Evolutionary conservation across 805 yeast genomes (phyloP), one percentile per base, ranked within the genome.

Genomic region (Zygosaccharomyces kombuchaensis): DNA sequence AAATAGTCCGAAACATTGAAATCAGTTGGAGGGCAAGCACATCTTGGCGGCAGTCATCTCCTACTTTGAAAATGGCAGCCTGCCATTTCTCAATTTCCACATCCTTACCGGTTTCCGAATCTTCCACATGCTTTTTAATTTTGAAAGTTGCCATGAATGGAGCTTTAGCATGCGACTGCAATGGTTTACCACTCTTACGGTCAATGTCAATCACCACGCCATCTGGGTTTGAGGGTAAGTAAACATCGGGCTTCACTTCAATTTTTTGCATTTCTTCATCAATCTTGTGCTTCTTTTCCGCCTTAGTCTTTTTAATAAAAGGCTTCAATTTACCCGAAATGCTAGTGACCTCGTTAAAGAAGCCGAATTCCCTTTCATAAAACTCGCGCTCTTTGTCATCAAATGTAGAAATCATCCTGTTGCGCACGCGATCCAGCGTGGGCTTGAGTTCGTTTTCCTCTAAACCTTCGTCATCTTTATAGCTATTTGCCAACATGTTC

Each of bases 31-130:
- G 71, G 0, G 96, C 97, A 54, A 93, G 75, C 40, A 93, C 91
- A 68, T 93, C 99, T 67, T 93, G 99, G 56, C 99, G 78, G 71
- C 98, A 91, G 68, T 93, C 99, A 69, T 93, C 99, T 50, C 99
- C 99, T 45, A 93, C 99, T 67, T 93, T 93, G 77, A 93, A 93
- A 64, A 93, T 95, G 10, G 99, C 99, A 60, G 95, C 82, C 61
- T 89, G 89, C 95, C 95, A 85, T 53, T 74, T 78, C 41, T 86
- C 91, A 40, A 78, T 63, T 4, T 76, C 73, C 5, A 60, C 53
- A n/a, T 52, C 54, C 23, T 60, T 74, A 36, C 74, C 76, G 10
- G 61, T 59, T 16, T 70, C 72, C 12, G 67, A 66, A 43, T 62
- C 60, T n/a, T 40, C 41, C 13, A 76, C 72, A 4, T 78, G 77